Conservation (phyloP, 2,329 filamentous ascomycete genomes). For the Ascochyta lentis region DNA sequence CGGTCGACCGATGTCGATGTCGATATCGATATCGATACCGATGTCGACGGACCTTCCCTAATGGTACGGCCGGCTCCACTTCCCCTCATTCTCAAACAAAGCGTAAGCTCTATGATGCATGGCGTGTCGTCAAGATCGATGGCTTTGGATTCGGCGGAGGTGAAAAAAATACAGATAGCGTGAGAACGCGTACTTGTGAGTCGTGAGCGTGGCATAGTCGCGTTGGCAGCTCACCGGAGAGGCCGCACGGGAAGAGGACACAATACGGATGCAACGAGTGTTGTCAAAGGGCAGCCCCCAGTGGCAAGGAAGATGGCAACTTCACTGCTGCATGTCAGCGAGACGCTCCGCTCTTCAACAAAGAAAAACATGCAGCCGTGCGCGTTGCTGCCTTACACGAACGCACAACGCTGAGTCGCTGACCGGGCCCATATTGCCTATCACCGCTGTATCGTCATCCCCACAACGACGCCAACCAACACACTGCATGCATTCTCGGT, state of each 20-base stretch:
- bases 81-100: conserved; percentile 15
- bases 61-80: conserved; percentile 8
- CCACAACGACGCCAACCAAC: not conserved
- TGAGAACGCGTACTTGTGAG: conserved; percentile 7
- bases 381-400: not conserved
- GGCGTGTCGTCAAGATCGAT: conserved; percentile 9
- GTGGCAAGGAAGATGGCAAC: conserved; percentile 1
- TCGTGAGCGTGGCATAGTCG: conserved; percentile 12
- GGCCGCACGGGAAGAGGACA: conserved; percentile 1
- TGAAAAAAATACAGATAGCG: not conserved
- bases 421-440: conserved; percentile 2
- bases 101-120: conserved; percentile 6
- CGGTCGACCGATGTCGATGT: conserved; percentile 5
- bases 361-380: conserved; percentile 3
- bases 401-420: conserved; percentile 6
- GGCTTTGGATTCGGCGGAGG: conserved; percentile 7
- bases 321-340: conserved; percentile 1
- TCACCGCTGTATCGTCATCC: not conserved
- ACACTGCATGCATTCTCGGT: not conserved
- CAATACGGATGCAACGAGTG: conserved; percentile 1
- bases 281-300: not conserved
- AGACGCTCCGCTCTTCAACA: not conserved
- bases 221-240: conserved; percentile 1
- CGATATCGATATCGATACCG: not conserved
- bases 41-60: conserved; percentile 11